Conservation (phyloP, 1,284 basidiomycete species). For the Mycena sp. region DNA sequence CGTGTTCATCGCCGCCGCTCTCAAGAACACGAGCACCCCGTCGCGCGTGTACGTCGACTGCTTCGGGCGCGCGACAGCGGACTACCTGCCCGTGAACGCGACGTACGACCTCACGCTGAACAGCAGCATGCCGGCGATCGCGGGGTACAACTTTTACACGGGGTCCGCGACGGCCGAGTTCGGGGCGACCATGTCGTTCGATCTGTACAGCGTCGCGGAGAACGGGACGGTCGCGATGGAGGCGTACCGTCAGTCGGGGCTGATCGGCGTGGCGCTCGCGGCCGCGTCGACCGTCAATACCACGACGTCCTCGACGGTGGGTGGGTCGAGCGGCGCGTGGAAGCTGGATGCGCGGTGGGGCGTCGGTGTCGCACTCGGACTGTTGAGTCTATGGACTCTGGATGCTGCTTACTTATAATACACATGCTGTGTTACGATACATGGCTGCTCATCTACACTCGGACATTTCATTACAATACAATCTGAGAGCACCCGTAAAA, state of each 20-base stretch:
- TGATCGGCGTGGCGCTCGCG: conserved; percentile 17
- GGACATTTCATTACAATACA: too few species aligned
- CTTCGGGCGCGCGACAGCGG: conserved; percentile 34
- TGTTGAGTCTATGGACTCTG: conserved; percentile 9
- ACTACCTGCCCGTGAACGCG: conserved; percentile 26
- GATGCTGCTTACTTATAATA: conserved; percentile 1
- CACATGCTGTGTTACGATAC: too few species aligned
- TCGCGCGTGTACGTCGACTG: conserved; percentile 49
- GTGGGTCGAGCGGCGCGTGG: conserved; percentile 8
- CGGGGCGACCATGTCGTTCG: conserved; percentile 27
- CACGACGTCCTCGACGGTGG: conserved; percentile 12
- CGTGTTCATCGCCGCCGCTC: conserved; percentile 46
- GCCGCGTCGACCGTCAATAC: conserved; percentile 18
- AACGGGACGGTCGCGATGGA: conserved; percentile 19
- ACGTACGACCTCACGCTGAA: conserved; percentile 33
- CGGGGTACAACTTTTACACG: conserved; percentile 36
- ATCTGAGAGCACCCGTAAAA: too few species aligned
- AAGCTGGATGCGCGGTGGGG: neutral
- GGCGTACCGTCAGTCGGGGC: conserved; percentile 15
- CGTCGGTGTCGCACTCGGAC: neutral
- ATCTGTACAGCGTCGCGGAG: conserved; percentile 10
- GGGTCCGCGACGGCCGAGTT: conserved; percentile 23
- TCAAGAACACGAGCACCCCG: conserved; percentile 46
- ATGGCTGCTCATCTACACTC: too few species aligned
- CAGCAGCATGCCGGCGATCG: conserved; percentile 26